Percentiles rank a stretch among this genome's conserved stretches.
These are phyloP conservation scores for Hypoxylon sp. DNA, from an alignment of 2,329 filamentous ascomycete genomes.

Conservation along the genomic window DNA sequence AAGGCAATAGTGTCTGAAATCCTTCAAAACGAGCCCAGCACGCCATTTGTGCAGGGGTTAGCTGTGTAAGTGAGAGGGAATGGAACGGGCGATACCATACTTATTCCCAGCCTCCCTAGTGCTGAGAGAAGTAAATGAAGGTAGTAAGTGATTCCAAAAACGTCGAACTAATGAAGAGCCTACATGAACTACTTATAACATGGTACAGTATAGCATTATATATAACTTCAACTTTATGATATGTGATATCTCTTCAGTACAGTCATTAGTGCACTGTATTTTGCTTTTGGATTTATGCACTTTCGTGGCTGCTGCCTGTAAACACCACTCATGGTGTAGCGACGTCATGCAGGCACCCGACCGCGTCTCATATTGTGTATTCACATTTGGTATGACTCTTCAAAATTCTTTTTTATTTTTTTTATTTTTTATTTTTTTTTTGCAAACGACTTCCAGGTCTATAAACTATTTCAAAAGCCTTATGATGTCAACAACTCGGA, in stretches of 20 bases:
- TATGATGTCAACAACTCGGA: background rate
- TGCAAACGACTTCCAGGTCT: background rate
- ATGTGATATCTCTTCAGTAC: background rate
- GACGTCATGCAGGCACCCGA: conserved; percentile 1
- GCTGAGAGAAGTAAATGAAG: background rate
- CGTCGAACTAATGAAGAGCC: background rate
- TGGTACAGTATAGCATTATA: background rate
- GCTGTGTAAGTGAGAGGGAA: background rate
- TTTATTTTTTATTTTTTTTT: background rate
- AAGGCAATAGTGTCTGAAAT: background rate
- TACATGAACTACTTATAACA: background rate
- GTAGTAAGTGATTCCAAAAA: background rate
- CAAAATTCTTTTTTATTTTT: too few relatives aligned
- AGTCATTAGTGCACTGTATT: background rate
- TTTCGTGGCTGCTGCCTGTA: conserved; percentile 3
- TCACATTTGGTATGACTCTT: background rate
- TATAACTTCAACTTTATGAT: background rate
- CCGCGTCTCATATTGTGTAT: background rate
- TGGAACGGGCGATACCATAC: background rate
- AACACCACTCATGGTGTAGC: background rate
- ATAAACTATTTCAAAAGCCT: background rate
- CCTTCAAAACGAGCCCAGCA: background rate
- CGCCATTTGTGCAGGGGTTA: background rate
- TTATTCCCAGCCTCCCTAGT: background rate
- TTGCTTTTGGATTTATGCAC: background rate